Conservation (phyloP, 2,329 filamentous ascomycete species). For the Elsinoe necatrix region DNA sequence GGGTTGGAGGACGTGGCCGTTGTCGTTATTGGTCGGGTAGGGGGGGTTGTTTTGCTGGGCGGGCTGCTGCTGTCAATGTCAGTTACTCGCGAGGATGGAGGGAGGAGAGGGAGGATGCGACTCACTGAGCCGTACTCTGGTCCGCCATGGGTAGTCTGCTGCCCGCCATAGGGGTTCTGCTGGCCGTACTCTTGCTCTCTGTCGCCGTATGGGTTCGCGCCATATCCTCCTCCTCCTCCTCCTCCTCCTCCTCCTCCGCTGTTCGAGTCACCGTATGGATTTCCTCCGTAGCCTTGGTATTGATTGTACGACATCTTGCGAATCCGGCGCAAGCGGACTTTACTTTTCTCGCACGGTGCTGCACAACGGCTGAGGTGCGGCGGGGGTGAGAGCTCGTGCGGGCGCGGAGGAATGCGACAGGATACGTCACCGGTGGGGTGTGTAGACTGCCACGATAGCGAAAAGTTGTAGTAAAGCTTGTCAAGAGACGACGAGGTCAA, state of each 20-base stretch:
- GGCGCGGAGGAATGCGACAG: not conserved
- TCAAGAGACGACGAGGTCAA: not conserved
- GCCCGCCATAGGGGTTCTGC: not conserved
- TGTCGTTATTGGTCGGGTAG: slow-evolving; percentile 30
- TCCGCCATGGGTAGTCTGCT: not conserved
- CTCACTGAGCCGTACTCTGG: not conserved
- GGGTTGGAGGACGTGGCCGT: slow-evolving; percentile 23
- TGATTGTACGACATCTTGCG: slow-evolving; percentile 51
- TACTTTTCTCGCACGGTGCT: not conserved
- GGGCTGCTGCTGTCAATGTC: slow-evolving; percentile 25
- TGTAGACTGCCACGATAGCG: too few species aligned
- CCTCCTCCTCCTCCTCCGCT: slow-evolving; percentile 43
- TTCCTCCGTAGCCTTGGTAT: slow-evolving; percentile 50
- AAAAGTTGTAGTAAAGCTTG: not conserved
- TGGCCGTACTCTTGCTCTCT: not conserved
- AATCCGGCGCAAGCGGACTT: not conserved
- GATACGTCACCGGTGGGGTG: not conserved
- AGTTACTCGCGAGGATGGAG: not conserved
- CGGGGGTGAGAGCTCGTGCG: not conserved
- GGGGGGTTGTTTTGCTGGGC: slow-evolving; percentile 32
- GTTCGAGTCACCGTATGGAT: slow-evolving; percentile 55
- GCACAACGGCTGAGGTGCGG: slow-evolving; percentile 1
- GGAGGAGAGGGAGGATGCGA: not conserved
- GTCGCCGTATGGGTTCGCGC: slow-evolving; percentile 33
- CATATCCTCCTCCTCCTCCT: slow-evolving; percentile 37